Conservation (phyloP, 2,329 filamentous ascomycete species). For the Apiospora rasikravindrae region DNA sequence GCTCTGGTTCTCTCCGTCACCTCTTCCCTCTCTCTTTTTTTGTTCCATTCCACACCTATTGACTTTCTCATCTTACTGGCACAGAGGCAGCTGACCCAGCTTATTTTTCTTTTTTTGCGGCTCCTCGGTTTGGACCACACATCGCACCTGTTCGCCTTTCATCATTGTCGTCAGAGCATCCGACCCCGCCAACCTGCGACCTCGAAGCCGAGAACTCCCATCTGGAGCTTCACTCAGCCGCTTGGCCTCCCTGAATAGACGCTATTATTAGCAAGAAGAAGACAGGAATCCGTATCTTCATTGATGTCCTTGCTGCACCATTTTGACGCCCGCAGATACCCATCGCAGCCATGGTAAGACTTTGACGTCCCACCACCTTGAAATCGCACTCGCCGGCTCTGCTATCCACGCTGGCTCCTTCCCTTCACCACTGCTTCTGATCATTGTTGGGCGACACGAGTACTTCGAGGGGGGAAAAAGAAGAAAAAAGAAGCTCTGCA, state of each 20-base stretch:
- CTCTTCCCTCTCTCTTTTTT: constrained; percentile 8
- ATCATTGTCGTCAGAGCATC: constrained; percentile 16
- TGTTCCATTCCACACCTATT: constrained; percentile 9
- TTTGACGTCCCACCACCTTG: not conserved
- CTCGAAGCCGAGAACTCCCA: constrained; percentile 4
- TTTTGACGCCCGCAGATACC: not conserved
- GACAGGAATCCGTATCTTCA: not conserved
- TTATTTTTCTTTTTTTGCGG: not conserved
- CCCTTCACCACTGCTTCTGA: not conserved
- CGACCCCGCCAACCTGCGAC: constrained; percentile 15
- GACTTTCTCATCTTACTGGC: not conserved
- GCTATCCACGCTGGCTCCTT: not conserved
- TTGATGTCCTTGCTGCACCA: constrained; percentile 4
- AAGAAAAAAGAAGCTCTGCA: not conserved
- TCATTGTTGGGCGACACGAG: not conserved
- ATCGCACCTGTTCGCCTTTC: not conserved
- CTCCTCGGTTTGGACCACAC: not conserved
- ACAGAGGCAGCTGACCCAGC: not conserved
- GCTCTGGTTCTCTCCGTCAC: not conserved
- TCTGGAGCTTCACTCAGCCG: constrained; percentile 9
- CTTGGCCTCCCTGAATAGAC: not conserved
- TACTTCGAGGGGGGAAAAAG: too few relatives aligned
- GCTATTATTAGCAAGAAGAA: constrained; percentile 8
- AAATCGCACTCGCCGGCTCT: not conserved
- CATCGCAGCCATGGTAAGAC: constrained; percentile 14